phyloP scores from a whole-genome alignment of 495 filamentous ascomycete genomes.

The Cercophora newfieldiana region DNA sequence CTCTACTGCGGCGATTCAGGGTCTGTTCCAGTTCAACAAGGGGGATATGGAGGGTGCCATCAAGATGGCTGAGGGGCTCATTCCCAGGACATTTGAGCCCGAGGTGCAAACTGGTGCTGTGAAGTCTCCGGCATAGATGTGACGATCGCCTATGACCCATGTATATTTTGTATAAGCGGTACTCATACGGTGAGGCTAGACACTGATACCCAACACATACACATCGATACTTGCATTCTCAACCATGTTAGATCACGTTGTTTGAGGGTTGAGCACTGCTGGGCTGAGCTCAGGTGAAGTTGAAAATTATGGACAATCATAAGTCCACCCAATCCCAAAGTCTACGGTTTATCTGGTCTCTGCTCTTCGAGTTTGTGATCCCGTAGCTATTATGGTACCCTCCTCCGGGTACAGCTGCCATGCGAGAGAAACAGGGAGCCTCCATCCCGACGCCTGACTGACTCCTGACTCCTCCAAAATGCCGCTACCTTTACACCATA shows the following conservation, averaged over 20 bases:
- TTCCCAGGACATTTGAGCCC: conserved; percentile 52
- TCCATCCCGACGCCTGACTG: too few relatives aligned
- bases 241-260: not conserved
- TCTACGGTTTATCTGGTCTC: too few relatives aligned
- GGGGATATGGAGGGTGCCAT: conserved; percentile 85
- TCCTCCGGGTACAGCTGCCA: too few relatives aligned
- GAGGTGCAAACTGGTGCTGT: conserved; percentile 34
- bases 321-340: too few relatives aligned
- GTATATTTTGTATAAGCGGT: conserved; percentile 16
- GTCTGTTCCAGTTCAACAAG: conserved; percentile 93
- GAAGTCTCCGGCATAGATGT: conserved; percentile 31
- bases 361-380: too few relatives aligned
- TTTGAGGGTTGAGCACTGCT: not conserved
- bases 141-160: conserved; percentile 2
- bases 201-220: conserved; percentile 16
- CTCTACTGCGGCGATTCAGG: conserved; percentile 89
- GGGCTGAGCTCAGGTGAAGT: not conserved
- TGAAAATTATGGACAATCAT: too few relatives aligned
- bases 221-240: not conserved
- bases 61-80: conserved; percentile 68
- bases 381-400: too few relatives aligned
- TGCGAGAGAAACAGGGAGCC: too few relatives aligned
- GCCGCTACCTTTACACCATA: too few relatives aligned
- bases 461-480: too few relatives aligned
- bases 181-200: not conserved